A percentile compares a stretch with the other conserved stretches of the same genome.
These are phyloP conservation scores for Mycena crocata DNA, from an alignment of 768 basidiomycete species.

Conservation along the genomic window DNA sequence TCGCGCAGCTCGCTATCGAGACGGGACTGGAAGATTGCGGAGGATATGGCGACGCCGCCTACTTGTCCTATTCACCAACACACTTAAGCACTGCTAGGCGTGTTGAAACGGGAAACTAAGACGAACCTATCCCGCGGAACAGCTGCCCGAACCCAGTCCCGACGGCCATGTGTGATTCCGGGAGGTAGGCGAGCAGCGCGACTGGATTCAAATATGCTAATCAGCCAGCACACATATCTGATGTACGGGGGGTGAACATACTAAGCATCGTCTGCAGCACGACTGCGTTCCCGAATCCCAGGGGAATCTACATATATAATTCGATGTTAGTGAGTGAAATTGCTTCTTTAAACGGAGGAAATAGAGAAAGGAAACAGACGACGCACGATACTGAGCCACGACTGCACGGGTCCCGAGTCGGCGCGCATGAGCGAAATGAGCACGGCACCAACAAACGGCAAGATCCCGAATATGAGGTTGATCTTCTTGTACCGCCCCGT, in stretches of 20 bases:
- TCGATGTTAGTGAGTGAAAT: background rate
- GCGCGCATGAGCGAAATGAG: constrained; percentile 57
- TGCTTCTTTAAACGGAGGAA: constrained; percentile 8
- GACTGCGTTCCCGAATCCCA: constrained; percentile 75
- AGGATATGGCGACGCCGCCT: constrained; percentile 77
- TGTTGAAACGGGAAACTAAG: constrained; percentile 25
- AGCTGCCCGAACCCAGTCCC: constrained; percentile 78
- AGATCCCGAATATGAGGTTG: constrained; percentile 70
- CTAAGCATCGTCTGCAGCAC: constrained; percentile 72
- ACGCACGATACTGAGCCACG: constrained; percentile 61
- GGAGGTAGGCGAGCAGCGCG: constrained; percentile 62
- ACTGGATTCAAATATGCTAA: constrained; percentile 9
- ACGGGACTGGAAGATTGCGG: constrained; percentile 74
- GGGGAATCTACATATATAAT: constrained; percentile 66
- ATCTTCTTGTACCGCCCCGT: constrained; percentile 72
- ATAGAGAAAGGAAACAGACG: background rate
- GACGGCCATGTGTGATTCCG: constrained; percentile 75
- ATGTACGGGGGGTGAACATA: constrained; percentile 34
- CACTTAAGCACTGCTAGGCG: background rate
- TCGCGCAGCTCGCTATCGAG: constrained; percentile 65
- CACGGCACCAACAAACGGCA: constrained; percentile 65
- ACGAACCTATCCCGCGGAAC: constrained; percentile 70
- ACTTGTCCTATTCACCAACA: constrained; percentile 67
- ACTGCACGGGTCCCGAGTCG: constrained; percentile 53
- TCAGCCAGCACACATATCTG: background rate